These are phyloP conservation scores for Ophidiomyces ophidiicola DNA, from an alignment of 2,329 filamentous ascomycete genomes.

Conservation along the genomic window DNA sequence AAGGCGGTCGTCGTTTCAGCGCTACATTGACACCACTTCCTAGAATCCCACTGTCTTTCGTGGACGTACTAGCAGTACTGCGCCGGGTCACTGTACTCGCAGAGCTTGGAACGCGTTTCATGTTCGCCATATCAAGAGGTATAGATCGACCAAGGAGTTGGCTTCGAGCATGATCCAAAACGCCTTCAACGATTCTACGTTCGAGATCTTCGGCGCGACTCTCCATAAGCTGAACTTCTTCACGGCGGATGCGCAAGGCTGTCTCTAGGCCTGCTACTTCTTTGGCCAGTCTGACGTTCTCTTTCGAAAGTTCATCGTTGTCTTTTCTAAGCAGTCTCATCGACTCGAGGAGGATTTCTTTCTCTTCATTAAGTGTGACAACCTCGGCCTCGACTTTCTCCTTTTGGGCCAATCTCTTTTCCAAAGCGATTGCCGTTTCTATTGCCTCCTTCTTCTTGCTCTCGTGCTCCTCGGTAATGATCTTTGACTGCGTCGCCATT, in stretches of 20 bases:
- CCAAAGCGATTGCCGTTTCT: slow-evolving; percentile 67
- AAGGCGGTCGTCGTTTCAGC: slow-evolving; percentile 41
- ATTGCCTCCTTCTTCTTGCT: slow-evolving; percentile 66
- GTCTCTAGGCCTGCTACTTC: slow-evolving; percentile 88
- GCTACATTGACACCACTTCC: slow-evolving; percentile 37
- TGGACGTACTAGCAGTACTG: slow-evolving; percentile 26
- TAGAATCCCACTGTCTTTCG: slow-evolving; percentile 28
- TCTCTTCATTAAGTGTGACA: slow-evolving; percentile 43
- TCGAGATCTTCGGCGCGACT: slow-evolving; percentile 76
- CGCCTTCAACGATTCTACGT: slow-evolving; percentile 82
- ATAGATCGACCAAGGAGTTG: slow-evolving; percentile 67
- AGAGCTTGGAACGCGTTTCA: slow-evolving; percentile 41
- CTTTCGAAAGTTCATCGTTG: slow-evolving; percentile 57
- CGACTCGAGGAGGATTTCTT: slow-evolving; percentile 48
- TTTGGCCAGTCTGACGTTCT: slow-evolving; percentile 67
- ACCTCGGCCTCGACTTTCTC: slow-evolving; percentile 48
- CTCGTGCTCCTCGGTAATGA: slow-evolving; percentile 65
- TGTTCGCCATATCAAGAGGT: slow-evolving; percentile 39
- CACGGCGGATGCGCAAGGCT: slow-evolving; percentile 72
- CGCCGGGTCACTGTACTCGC: slow-evolving; percentile 30
- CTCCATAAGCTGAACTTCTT: slow-evolving; percentile 88
- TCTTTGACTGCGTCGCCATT: slow-evolving; percentile 60
- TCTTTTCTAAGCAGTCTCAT: slow-evolving; percentile 38
- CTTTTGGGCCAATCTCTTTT: slow-evolving; percentile 58
- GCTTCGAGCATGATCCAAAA: slow-evolving; percentile 82